phyloP scores from a whole-genome alignment of 306 rosid genomes.

The Ziziphus jujuba region DNA sequence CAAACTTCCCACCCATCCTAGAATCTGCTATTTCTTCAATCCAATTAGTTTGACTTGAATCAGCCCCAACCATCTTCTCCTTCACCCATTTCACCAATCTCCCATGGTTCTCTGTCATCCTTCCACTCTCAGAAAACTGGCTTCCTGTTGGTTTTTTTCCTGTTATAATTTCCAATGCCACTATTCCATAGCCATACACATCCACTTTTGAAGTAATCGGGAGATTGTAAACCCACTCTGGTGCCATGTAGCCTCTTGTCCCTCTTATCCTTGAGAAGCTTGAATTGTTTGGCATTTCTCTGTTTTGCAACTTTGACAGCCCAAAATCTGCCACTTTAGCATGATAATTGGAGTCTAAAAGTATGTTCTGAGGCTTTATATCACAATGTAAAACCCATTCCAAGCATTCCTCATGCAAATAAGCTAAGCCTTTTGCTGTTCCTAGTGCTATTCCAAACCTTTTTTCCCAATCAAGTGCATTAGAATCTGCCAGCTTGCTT shows the following conservation, averaged over 20 bases:
- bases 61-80: slow-evolving; percentile 19
- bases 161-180: slow-evolving; percentile 43
- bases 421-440: slow-evolving; percentile 42
- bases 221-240: slow-evolving; percentile 50
- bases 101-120: slow-evolving; percentile 6
- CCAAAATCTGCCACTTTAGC: slow-evolving; percentile 66
- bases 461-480: slow-evolving; percentile 33
- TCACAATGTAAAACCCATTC: slow-evolving; percentile 62
- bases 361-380: slow-evolving; percentile 59
- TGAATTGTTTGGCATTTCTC: slow-evolving; percentile 14
- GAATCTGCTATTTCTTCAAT: too few species aligned
- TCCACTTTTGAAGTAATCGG: slow-evolving; percentile 60
- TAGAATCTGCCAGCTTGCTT: slow-evolving; percentile 9
- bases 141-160: slow-evolving; percentile 27
- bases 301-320: slow-evolving; percentile 34
- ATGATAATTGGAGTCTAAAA: slow-evolving; percentile 34
- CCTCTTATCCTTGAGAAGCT: slow-evolving; percentile 43
- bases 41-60: too few species aligned
- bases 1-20: too few species aligned
- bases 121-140: slow-evolving; percentile 15
- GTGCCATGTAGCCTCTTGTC: slow-evolving; percentile 63
- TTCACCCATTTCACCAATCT: slow-evolving; percentile 40
- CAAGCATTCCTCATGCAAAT: slow-evolving; percentile 50
- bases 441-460: slow-evolving; percentile 46
- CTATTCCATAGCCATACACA: slow-evolving; percentile 53